Conservation (phyloP, 495 filamentous ascomycete genomes). For the Penicillium turbatum region DNA sequence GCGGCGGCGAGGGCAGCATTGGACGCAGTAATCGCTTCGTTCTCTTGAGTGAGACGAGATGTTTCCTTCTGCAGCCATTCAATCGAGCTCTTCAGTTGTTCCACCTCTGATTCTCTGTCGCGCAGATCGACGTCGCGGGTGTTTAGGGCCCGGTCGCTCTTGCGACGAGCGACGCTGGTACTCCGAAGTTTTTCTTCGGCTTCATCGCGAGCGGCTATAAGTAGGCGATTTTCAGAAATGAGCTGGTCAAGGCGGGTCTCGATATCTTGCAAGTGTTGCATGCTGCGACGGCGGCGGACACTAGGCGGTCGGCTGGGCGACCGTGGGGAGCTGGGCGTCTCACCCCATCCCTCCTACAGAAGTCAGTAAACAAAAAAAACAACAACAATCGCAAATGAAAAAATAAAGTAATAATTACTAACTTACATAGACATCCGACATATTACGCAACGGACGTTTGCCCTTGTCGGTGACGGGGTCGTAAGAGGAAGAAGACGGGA, state of each 20-base stretch:
- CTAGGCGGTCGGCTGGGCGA: constrained; percentile 95
- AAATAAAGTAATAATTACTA: constrained; percentile 13
- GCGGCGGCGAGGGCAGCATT: constrained; percentile 62
- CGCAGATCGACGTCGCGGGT: constrained; percentile 51
- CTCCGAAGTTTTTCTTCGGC: constrained; percentile 60
- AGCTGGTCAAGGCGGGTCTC: constrained; percentile 72
- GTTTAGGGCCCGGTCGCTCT: constrained; percentile 53
- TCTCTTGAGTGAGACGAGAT: constrained; percentile 64
- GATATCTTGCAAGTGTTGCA: constrained; percentile 85
- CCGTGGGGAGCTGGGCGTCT: constrained; percentile 82
- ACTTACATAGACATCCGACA: constrained; percentile 94
- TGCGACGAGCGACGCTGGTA: constrained; percentile 50
- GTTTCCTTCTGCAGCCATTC: constrained; percentile 77
- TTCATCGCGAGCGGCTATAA: constrained; percentile 65
- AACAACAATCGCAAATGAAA: constrained; percentile 13
- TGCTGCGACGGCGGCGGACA: constrained; percentile 90
- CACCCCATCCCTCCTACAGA: constrained; percentile 85
- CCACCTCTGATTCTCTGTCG: constrained; percentile 71
- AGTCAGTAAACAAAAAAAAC: constrained; percentile 28
- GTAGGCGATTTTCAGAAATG: constrained; percentile 70
- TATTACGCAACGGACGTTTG: constrained; percentile 75
- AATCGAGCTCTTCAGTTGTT: constrained; percentile 69
- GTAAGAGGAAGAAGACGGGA: constrained; percentile 59
- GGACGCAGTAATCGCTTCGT: constrained; percentile 65
- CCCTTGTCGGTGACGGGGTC: constrained; percentile 81